phyloP scores from a whole-genome alignment of 202 grass and related monocot species.

The Setaria italica region DNA sequence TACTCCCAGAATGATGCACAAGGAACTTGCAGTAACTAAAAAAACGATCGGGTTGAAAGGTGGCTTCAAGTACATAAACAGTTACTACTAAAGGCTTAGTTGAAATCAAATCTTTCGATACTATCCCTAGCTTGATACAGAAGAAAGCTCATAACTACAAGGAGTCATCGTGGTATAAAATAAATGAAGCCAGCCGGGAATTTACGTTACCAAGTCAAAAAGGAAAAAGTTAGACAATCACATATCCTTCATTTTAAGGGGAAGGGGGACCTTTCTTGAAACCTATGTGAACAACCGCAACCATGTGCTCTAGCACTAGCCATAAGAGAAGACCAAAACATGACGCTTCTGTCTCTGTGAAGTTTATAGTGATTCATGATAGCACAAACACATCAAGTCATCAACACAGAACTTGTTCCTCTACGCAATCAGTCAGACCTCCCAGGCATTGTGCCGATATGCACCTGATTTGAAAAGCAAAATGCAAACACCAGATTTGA shows the following conservation, averaged over 20 bases:
- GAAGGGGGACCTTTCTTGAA: not conserved
- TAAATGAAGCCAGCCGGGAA: conserved; percentile 9
- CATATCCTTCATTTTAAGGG: not conserved
- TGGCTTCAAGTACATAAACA: not conserved
- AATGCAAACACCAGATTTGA: conserved; percentile 22
- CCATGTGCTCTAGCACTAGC: not conserved
- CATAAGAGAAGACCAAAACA: not conserved
- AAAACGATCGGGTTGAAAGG: not conserved
- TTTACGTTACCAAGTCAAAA: not conserved
- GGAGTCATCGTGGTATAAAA: not conserved
- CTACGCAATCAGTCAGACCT: not conserved
- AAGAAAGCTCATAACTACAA: not conserved
- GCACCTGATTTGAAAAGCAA: conserved; percentile 9
- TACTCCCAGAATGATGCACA: conserved; percentile 2
- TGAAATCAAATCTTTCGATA: not conserved
- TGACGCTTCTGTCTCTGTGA: not conserved
- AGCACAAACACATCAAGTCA: conserved; percentile 1
- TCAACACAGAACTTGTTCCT: not conserved
- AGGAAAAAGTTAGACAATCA: not conserved
- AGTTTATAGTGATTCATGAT: not conserved
- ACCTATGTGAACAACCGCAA: not conserved
- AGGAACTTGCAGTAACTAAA: not conserved
- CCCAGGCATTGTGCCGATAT: not conserved
- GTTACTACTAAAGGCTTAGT: not conserved
- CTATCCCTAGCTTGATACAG: not conserved